Base-by-base conservation (phyloP, 192 early-diverging fungal species). In the Physocladia obscura region DNA sequence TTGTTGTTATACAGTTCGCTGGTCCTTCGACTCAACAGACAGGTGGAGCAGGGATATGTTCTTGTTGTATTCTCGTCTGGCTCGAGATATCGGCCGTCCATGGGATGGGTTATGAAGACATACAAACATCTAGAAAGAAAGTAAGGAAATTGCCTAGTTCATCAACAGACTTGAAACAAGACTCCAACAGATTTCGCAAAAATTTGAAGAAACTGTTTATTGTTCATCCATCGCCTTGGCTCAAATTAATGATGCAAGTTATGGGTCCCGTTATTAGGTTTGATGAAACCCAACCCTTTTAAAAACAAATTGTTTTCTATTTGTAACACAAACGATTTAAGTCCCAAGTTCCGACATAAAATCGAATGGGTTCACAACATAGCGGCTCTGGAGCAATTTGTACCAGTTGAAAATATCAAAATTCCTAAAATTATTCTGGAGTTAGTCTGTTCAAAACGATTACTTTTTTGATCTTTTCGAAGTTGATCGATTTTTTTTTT, bases 181-280 rank as follows among this genome's bases (percentile, higher is more conserved):
- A 34, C 50, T 15, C 29, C n/a, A 22, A 0, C 56, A 81, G 79
- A 38, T 81, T 76, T 47, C 94, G 94, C 62, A 98, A 98, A 80
- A 96, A 98, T 77, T 78, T 98, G 38, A 96, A 96, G 77, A 85
- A 85, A 21, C 79, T 98, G 13, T 92, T 92, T 77, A 88, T 98
- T 35, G 93, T 98, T 2, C 94, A 98, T 79, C 89, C 94, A n/a
- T 88, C 91, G 19, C 81, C 85, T 26, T 92, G 90, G 87, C 86
- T 91, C 55, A 85, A 90, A 59, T 65, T 97, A 5, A 76, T 96
- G 21, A 86, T 98, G 75, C 90, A 93, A 59, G 82, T 90, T 0
- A 92, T 94, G 85, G 92, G 90, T 48, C 82, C 86, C 6, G 81
- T 98, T 27, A 89, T 93, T 49, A 98, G 93, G 92, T 92, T 75